A percentile compares a stretch with the other conserved stretches of the same genome.
These are phyloP conservation scores for Sporothrix pallida DNA, from an alignment of 2,329 filamentous ascomycete species.

Conservation along the genomic window DNA sequence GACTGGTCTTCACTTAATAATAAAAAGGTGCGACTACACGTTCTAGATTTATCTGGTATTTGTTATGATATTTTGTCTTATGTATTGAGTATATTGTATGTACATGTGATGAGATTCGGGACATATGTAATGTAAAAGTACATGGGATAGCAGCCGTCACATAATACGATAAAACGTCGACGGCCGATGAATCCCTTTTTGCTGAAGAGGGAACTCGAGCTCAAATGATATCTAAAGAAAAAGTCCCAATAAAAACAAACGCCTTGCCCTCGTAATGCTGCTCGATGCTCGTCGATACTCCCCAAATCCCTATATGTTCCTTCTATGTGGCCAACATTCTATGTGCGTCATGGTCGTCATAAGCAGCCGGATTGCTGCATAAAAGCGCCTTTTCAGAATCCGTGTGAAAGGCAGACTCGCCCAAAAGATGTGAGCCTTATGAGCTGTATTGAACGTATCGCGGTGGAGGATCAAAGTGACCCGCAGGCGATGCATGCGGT, in stretches of 20 bases:
- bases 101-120: neutral
- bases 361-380: neutral
- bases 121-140: constrained; percentile 1
- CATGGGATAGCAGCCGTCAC: neutral
- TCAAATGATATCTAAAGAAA: neutral
- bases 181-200: too few species aligned
- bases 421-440: too few species aligned
- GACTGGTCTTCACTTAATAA: too few species aligned
- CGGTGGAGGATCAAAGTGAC: too few species aligned
- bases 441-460: too few species aligned
- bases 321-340: neutral
- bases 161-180: too few species aligned
- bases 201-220: neutral
- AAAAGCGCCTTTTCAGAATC: neutral
- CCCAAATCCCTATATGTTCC: neutral
- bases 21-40: too few species aligned
- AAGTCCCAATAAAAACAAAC: neutral
- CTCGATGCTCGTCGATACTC: neutral
- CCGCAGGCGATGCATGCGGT: too few species aligned
- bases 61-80: neutral
- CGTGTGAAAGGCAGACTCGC: too few species aligned
- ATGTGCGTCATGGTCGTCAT: constrained; percentile 19
- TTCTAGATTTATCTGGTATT: too few species aligned
- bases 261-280: constrained; percentile 13
- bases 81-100: neutral